phyloP scores from a whole-genome alignment of 1,284 basidiomycete genomes.

The Cystobasidium slooffiae region DNA sequence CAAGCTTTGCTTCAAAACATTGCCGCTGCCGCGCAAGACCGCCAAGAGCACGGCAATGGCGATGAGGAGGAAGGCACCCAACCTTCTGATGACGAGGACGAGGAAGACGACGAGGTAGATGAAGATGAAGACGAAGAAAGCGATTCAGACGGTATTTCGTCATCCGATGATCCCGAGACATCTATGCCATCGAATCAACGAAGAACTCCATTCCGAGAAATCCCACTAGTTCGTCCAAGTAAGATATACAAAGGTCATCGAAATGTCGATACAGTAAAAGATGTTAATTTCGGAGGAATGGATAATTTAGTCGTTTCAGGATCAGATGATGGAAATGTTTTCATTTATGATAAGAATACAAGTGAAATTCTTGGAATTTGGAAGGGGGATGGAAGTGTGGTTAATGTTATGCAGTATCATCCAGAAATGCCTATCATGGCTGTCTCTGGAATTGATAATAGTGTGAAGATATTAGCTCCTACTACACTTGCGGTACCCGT shows the following conservation, averaged over 20 bases:
- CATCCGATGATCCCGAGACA: constrained; percentile 48
- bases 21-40: not conserved
- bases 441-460: constrained; percentile 84
- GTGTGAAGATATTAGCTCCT: constrained; percentile 82
- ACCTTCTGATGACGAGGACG: constrained; percentile 4
- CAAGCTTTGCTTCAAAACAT: constrained; percentile 19
- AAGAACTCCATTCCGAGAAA: constrained; percentile 51
- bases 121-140: constrained; percentile 48
- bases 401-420: constrained; percentile 83
- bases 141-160: constrained; percentile 49
- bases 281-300: constrained; percentile 69
- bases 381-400: constrained; percentile 78
- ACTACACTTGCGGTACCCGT: constrained; percentile 52
- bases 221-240: constrained; percentile 72
- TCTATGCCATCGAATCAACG: constrained; percentile 32
- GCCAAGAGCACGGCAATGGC: not conserved
- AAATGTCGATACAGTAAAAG: constrained; percentile 87
- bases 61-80: constrained; percentile 1
- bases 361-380: constrained; percentile 73
- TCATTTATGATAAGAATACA: constrained; percentile 78
- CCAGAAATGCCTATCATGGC: constrained; percentile 78
- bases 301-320: constrained; percentile 84
- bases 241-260: constrained; percentile 71
- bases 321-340: constrained; percentile 76
- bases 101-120: not conserved